Evolutionary conservation across 2,329 filamentous ascomycete species (phyloP), one percentile per base, ranked within the genome.

Genomic region (Colletotrichum noveboracense): DNA sequence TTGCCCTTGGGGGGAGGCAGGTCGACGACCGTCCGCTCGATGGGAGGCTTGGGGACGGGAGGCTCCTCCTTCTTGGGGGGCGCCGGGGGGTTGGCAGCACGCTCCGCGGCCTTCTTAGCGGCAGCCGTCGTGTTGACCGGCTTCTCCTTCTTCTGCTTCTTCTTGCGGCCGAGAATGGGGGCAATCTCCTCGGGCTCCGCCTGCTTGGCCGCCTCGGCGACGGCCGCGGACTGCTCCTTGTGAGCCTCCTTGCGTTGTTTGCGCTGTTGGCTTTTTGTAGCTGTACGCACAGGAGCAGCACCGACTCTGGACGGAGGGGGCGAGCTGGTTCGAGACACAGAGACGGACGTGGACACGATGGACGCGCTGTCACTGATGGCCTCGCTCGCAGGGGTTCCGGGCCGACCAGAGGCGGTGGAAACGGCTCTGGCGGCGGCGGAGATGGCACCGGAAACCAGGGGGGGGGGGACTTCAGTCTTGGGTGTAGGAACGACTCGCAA

Each of bases 91-190:
- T 70, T 30, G 13, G 70, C 38, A 7, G 52, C 61, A 7, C 71
- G 66, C 56, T 77, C 76, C 70, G 76, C 61, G 14, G 36, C 36
- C 21, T 78, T 77, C 70, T 80, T 77, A 10, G 66, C 48, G 21
- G 71, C 58, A 65, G 76, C 71, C 1, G 79, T 69, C 21, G 66
- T 32, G n/a, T 21, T 64, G 9, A 70, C 38, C 16, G 83, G 83
- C 79, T 91, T 93, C 79, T 94, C 92, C 85, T 95, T 96, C 88
- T 94, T 96, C 82, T 94, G 91, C 86, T 96, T 97, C 88, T 95
- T 96, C 88, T 96, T 96, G 68, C 95, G 91, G 38, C 94, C 94
- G 65, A 95, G 83, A 55, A 97, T 94, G 0, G 95, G 95, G 9
- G 92, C 95, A 78, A 91, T 90, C 78, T 91, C 89, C 67, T 91